A percentile compares a stretch with the other conserved stretches of the same genome.
Evolutionary conservation across 2,329 filamentous ascomycete genomes (phyloP).

Genomic region (Fusarium praegraminearum): DNA sequence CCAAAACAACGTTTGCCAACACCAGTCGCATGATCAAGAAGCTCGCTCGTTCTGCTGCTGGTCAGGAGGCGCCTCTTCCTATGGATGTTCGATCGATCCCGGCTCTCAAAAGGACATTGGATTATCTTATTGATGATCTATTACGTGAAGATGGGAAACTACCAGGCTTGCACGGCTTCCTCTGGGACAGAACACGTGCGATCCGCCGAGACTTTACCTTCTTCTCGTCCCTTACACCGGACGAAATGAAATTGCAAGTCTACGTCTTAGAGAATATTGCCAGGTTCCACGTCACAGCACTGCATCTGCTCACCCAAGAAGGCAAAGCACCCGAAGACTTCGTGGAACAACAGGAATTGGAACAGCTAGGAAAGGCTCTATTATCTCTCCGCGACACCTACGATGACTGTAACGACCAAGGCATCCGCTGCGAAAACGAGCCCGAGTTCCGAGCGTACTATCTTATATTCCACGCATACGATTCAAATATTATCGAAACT

Average conservation of each 20-base stretch:
- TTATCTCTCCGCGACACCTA: conserved; percentile 75
- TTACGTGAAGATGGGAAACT: conserved; percentile 67
- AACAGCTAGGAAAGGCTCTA: conserved; percentile 74
- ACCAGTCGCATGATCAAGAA: conserved; percentile 73
- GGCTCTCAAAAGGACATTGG: conserved; percentile 68
- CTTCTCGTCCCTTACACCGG: conserved; percentile 68
- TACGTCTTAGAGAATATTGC: conserved; percentile 75
- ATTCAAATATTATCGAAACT: conserved; percentile 66
- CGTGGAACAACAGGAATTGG: conserved; percentile 74
- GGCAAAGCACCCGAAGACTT: conserved; percentile 70
- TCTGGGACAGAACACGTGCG: conserved; percentile 76
- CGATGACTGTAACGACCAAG: conserved; percentile 71
- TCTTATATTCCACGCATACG: conserved; percentile 70
- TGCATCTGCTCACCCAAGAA: conserved; percentile 71
- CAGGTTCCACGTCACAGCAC: conserved; percentile 73
- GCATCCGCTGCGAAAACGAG: conserved; percentile 70
- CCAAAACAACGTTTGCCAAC: conserved; percentile 59
- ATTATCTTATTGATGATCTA: conserved; percentile 72
- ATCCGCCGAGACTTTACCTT: conserved; percentile 77
- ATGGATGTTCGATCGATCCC: conserved; percentile 74
- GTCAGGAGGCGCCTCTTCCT: conserved; percentile 74
- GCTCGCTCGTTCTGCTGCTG: conserved; percentile 74
- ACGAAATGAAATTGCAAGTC: conserved; percentile 69
- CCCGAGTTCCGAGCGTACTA: conserved; percentile 75
- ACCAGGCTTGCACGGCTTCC: conserved; percentile 68